A percentile compares a stretch with the other conserved stretches of the same genome.
Evolutionary conservation across 441 rosid species (phyloP).

Genomic region (Populus tomentosa): DNA sequence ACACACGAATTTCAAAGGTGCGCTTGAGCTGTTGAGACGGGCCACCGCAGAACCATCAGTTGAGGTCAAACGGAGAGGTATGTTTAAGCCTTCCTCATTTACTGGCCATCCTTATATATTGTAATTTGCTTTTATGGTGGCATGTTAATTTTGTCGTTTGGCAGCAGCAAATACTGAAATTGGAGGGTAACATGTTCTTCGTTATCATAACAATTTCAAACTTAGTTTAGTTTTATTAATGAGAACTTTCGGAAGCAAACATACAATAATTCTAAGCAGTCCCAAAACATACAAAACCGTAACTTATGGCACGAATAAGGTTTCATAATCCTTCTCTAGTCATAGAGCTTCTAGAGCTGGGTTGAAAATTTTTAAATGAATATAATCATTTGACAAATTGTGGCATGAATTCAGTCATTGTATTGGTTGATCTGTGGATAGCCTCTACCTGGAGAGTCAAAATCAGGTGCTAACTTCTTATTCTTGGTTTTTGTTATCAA

Average conservation of each 20-base stretch:
- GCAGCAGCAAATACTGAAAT: not conserved
- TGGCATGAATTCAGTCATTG: not conserved
- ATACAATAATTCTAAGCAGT: not conserved
- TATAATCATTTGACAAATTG: not conserved
- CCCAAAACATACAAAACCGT: not conserved
- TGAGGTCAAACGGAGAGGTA: conserved; percentile 91
- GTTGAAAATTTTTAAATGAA: not conserved
- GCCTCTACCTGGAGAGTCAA: not conserved
- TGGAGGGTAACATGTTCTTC: not conserved
- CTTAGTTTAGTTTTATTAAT: not conserved
- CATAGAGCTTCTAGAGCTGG: not conserved
- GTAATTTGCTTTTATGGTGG: not conserved
- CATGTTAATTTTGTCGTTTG: not conserved
- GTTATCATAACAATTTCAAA: not conserved
- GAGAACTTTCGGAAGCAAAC: not conserved
- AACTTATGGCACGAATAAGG: not conserved
- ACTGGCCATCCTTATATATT: not conserved
- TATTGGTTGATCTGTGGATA: conserved; percentile 1
- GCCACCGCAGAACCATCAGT: conserved; percentile 96
- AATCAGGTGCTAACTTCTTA: conserved; percentile 10
- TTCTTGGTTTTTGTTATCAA: not conserved
- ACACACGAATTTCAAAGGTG: conserved; percentile 78
- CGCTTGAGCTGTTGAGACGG: conserved; percentile 79
- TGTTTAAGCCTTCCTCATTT: not conserved
- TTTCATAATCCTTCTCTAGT: not conserved